Evolutionary conservation across 2,329 filamentous ascomycete species (phyloP), one percentile per base, ranked within the genome.

Genomic region (Ceratocystis huliohia): DNA sequence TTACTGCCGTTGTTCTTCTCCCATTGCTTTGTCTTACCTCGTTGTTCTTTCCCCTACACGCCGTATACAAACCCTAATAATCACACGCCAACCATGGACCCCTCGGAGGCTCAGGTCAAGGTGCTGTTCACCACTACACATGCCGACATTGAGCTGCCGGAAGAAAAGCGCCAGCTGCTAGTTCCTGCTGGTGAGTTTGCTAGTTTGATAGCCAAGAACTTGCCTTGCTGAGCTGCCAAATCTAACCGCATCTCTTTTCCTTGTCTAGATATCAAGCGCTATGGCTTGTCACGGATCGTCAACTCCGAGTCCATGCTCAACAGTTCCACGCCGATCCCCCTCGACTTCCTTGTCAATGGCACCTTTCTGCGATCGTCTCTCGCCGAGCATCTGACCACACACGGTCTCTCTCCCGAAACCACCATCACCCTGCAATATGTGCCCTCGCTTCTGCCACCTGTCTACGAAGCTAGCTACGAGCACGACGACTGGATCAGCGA

Each of bases 401-500:
- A 94, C 73, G 93, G 93, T 63, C 86, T 97, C 69, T 96, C 91
- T 22, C 84, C 91, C 53, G 94, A 99, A 79, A 88, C 87, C 3
- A 93, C 88, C 3, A 78, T 99, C 64, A 88, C 87, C 45, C 82
- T 99, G 67, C 92, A 97, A 79, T 99, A 97, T 76, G 91, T 96
- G 45, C 88, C 91, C 72, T 94, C 91, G 69, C 79, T 96, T 71
- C 85, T 96, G 68, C 94, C 94, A 6, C 94, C 94, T 20, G 81
- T 89, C 45, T 93, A 94, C 75, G 86, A 96, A 71, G 88, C 91
- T 13, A 94, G 89, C 73, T 99, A 96, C 74, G 88, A 96, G 78
- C 93, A 99, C 75, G 92, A 99, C 73, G 94, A 97, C 75, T 99
- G 94, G 94, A 89, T 99, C 62, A 90, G 89, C 74, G 84, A 84